Evolutionary conservation across 768 basidiomycete species (phyloP), one percentile per base, ranked within the genome.

Genomic region (Gloeophyllum trabeum): DNA sequence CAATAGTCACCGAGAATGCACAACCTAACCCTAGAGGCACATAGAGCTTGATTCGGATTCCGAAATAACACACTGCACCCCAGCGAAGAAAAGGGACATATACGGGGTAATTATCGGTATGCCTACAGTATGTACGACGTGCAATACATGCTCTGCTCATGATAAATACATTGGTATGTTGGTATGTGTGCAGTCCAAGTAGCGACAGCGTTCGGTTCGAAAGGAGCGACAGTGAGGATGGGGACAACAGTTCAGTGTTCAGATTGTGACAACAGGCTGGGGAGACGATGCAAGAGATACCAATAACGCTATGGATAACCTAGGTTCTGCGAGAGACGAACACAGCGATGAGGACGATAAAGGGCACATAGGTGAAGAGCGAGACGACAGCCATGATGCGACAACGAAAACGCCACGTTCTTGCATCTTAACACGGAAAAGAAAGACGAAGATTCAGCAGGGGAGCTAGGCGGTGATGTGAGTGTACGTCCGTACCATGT

Each of bases 291-390:
- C 10, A 32, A 16, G 28, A 32, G 28, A 16, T 32, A 32, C 16
- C 10, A 16, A 10, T 16, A 10, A 32, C 10, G 28, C 10, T 32
- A 10, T 32, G 28, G 36, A 21, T 7, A 21, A 19, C 36, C 20
- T 37, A 21, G 12, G 20, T 7, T 37, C 20, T 10, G 7, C 36
- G 60, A 47, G 57, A 57, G 5, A 54, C 76, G 54, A 80, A 84
- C 49, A 86, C 64, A 48, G 78, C 79, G 49, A 85, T 64, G 45
- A 81, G 73, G 48, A 82, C 64, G 56, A 88, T 79, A 58, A 88
- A 84, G 12, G 85, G 85, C 47, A 86, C 64, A 58, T 88, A 88
- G 18, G 82, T 85, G 56, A 86, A 54, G 26, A 86, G 49, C 30
- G 83, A 82, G 35, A 85, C 57, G 28, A 56, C 66, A 24, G 75